Base-by-base conservation (phyloP, 1,284 basidiomycete genomes). In the Schizophyllum amplum region DNA sequence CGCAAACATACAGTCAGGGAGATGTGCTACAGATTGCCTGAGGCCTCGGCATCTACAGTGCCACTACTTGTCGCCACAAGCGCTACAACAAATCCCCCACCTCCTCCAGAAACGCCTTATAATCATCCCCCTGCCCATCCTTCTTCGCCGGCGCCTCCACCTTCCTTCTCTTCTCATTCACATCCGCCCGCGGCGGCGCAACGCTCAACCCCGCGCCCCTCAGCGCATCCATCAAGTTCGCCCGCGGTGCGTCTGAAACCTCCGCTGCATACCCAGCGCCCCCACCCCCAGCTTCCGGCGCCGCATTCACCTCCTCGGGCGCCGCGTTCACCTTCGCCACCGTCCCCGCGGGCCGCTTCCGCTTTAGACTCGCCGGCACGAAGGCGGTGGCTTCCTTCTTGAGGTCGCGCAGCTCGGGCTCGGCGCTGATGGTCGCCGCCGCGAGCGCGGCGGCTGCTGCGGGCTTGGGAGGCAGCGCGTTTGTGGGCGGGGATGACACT, bases 331-430 rank as follows among this genome's bases (percentile, higher is more conserved):
- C 63, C 7, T 64, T 67, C 11, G 69, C 67, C 13, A 67, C 69
- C 24, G 72, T 69, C 62, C 77, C 33, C 3, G 33, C 33, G 7
- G 33, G 33, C 7, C 33, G 86, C 71, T 83, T 89, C 51, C 84
- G 78, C 65, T 86, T 86, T 54, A 90, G 67, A 3, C 84, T 72
- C 4, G 80, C 68, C 4, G 94, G 94, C 1, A 96, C 83, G 65
- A 98, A 97, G 0, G 90, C 83, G 0, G 92, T 94, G 6, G 88
- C 85, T 68, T 98, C 94, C 69, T 92, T 94, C 73, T 93, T 92
- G 62, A 97, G 77, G 69, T 98, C 91, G 22, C 94, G 87, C 51
- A 98, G 71, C 66, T 92, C 79, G 1, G 94, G 92, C 52, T 77
- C 92, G 1, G 92, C 92, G 17, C 82, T 86, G 56, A 96, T 83